Evolutionary conservation across 495 filamentous ascomycete genomes (phyloP).

Genomic region (Glutinoglossum americanum): DNA sequence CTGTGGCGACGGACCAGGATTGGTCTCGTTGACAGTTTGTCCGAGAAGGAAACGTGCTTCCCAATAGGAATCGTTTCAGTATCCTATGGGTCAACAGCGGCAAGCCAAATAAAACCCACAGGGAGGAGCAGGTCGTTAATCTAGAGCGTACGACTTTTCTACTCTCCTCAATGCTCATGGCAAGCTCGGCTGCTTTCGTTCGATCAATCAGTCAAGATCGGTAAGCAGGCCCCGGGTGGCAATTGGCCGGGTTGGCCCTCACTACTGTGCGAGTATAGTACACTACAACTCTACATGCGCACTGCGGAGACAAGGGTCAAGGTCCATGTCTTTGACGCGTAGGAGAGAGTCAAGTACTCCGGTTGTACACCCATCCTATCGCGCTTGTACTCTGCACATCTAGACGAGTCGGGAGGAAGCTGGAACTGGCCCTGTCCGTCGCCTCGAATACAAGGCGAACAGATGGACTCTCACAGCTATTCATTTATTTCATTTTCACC

Average conservation of each 20-base stretch:
- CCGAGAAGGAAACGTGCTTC: constrained; percentile 1
- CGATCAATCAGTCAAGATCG: not conserved
- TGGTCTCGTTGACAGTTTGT: constrained; percentile 1
- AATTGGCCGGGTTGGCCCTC: not conserved
- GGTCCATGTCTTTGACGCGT: not conserved
- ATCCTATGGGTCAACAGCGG: not conserved
- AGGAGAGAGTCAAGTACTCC: not conserved
- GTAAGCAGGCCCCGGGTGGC: not conserved
- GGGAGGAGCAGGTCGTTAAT: not conserved
- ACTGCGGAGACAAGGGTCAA: not conserved
- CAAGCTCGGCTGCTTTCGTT: not conserved
- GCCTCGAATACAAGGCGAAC: not conserved
- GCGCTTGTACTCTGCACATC: not conserved
- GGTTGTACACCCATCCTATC: not conserved
- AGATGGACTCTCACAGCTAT: no score
- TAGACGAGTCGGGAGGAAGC: not conserved
- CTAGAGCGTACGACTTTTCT: not conserved
- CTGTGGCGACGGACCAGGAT: not conserved
- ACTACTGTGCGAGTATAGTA: not conserved
- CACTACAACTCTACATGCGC: not conserved
- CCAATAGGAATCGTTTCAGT: not conserved
- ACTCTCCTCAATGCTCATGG: not conserved
- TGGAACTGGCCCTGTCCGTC: not conserved
- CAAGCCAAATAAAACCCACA: not conserved
- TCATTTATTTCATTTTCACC: no score